Evolutionary conservation across 2,329 filamentous ascomycete genomes (phyloP).

Genomic region (Aspergillus japonicus): DNA sequence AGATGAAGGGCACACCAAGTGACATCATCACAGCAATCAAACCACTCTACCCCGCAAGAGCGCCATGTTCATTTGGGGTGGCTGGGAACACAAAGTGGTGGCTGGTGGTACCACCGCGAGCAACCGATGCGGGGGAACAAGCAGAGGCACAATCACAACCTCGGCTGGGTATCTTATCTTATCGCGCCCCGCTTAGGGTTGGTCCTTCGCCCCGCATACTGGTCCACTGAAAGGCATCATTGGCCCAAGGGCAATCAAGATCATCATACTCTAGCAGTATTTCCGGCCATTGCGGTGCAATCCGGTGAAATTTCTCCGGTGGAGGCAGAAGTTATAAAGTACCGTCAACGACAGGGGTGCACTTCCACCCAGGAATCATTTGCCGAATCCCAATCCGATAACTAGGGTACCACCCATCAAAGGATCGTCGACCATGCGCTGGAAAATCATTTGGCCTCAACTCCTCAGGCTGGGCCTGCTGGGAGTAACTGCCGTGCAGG

Average conservation of each 20-base stretch:
- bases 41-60: too few relatives aligned
- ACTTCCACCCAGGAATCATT: too few relatives aligned
- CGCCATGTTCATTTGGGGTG: too few relatives aligned
- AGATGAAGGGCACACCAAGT: too few relatives aligned
- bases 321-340: too few relatives aligned
- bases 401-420: background rate
- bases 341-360: too few relatives aligned
- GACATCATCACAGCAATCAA: too few relatives aligned
- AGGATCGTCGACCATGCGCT: background rate
- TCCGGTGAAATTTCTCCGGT: background rate
- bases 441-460: background rate
- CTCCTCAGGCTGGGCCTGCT: background rate
- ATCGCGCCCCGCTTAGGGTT: background rate
- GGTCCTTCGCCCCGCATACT: too few relatives aligned
- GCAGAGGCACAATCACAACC: background rate
- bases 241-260: background rate
- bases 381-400: background rate
- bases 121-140: background rate
- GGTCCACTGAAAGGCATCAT: too few relatives aligned
- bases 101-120: background rate
- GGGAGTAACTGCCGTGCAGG: constrained; percentile 1
- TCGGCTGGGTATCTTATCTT: background rate
- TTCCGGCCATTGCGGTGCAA: background rate
- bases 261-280: background rate
- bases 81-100: too few relatives aligned